Evolutionary conservation across 1,139 yeast species (phyloP).

Genomic region (Candida mesenterica): DNA sequence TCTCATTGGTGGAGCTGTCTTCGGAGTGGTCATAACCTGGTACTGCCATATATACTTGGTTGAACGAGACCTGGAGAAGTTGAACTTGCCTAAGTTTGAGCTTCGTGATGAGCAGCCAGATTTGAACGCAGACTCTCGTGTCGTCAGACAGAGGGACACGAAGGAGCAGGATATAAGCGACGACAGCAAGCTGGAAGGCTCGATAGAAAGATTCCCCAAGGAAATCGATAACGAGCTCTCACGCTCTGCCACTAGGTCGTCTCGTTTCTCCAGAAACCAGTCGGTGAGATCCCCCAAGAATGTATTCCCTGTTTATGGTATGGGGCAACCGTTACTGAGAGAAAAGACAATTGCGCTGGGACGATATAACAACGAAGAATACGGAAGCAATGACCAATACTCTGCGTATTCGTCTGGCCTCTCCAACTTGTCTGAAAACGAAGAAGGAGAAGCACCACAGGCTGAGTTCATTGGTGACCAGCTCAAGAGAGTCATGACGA

Average conservation of each 20-base stretch:
- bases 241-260: slow-evolving; percentile 10
- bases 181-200: slow-evolving; percentile 9
- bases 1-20: slow-evolving; percentile 65
- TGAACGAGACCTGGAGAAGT: slow-evolving; percentile 59
- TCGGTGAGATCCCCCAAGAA: slow-evolving; percentile 60
- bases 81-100: slow-evolving; percentile 65
- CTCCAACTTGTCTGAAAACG: slow-evolving; percentile 7
- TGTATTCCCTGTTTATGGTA: slow-evolving; percentile 75
- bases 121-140: slow-evolving; percentile 71
- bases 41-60: slow-evolving; percentile 68
- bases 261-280: slow-evolving; percentile 10
- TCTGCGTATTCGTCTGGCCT: slow-evolving; percentile 8
- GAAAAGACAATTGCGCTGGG: slow-evolving; percentile 59
- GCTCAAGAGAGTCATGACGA: slow-evolving; percentile 21
- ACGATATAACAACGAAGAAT: slow-evolving; percentile 2
- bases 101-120: slow-evolving; percentile 80
- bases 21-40: slow-evolving; percentile 63
- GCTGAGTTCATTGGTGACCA: slow-evolving; percentile 35
- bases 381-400: slow-evolving; percentile 7
- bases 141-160: slow-evolving; percentile 44
- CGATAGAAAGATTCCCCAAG: slow-evolving; percentile 6
- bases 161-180: slow-evolving; percentile 11
- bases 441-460: slow-evolving; percentile 9
- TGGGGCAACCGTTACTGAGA: slow-evolving; percentile 60
- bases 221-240: slow-evolving; percentile 1